phyloP scores from a whole-genome alignment of 805 yeast genomes.

The Candida sonorensis region DNA sequence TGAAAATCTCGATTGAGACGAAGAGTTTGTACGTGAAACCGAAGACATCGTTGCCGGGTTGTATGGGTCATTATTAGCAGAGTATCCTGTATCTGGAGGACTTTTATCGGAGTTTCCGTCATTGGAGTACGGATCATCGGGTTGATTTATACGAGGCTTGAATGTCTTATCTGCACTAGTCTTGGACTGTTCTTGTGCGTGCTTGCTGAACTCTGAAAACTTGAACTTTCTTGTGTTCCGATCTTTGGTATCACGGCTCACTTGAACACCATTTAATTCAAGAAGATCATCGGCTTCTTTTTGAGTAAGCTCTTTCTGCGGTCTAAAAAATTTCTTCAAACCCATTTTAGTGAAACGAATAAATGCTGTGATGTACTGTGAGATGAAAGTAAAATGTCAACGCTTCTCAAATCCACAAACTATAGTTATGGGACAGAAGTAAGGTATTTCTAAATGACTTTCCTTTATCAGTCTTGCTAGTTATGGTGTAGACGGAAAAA shows the following conservation, averaged over 20 bases:
- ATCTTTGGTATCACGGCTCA: conserved; percentile 23
- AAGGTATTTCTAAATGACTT: no score
- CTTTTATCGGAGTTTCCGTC: no score
- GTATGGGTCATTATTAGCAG: conserved; percentile 14
- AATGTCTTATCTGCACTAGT: conserved; percentile 17
- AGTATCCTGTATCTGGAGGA: no score
- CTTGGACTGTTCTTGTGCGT: conserved; percentile 28
- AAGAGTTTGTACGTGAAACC: conserved; percentile 13
- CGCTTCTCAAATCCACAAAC: no score
- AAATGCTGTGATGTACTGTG: no score
- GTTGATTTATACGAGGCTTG: no score
- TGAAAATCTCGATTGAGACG: conserved; percentile 2
- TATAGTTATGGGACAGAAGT: no score
- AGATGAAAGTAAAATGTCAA: no score
- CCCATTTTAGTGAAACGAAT: no score
- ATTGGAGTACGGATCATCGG: no score
- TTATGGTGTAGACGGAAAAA: no score
- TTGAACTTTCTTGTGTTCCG: conserved; percentile 34
- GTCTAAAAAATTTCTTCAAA: conserved; percentile 39
- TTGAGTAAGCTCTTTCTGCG: conserved; percentile 40
- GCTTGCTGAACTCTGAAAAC: conserved; percentile 42
- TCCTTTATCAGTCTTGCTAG: no score
- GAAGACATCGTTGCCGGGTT: conserved; percentile 18
- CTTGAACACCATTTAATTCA: conserved; percentile 35
- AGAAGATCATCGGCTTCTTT: conserved; percentile 35